Conservation (phyloP, 176 grass and related monocot genomes). For the Zoysia pacifica region DNA sequence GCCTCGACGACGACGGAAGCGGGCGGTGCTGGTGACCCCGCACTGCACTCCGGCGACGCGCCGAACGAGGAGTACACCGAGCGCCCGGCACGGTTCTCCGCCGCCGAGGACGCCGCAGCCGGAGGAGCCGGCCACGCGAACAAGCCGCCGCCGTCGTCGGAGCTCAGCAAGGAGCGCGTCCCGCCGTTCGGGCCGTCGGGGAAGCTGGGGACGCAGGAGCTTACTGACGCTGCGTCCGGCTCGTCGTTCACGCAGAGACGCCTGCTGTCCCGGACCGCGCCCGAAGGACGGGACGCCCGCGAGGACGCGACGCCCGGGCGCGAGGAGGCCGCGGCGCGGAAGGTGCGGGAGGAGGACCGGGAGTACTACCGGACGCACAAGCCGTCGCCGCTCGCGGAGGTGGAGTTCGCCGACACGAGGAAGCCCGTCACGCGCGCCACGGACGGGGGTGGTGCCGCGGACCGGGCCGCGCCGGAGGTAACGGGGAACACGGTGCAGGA, state of each 20-base stretch:
- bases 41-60: slow-evolving; percentile 49
- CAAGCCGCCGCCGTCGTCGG: neutral
- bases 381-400: slow-evolving; percentile 70
- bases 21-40: slow-evolving; percentile 20
- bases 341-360: slow-evolving; percentile 48
- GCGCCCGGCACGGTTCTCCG: slow-evolving; percentile 41
- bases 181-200: slow-evolving; percentile 54
- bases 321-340: slow-evolving; percentile 4
- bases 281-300: neutral
- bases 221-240: neutral
- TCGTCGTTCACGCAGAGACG: slow-evolving; percentile 62
- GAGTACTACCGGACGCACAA: slow-evolving; percentile 80
- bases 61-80: slow-evolving; percentile 52
- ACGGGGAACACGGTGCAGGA: slow-evolving; percentile 41
- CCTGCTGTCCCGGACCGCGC: neutral
- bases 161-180: slow-evolving; percentile 19
- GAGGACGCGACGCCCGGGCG: slow-evolving; percentile 38
- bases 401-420: slow-evolving; percentile 75
- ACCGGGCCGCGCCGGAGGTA: slow-evolving; percentile 14
- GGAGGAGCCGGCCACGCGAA: neutral
- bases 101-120: slow-evolving; percentile 28
- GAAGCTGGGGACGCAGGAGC: slow-evolving; percentile 55
- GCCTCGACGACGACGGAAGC: slow-evolving; percentile 18
- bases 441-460: slow-evolving; percentile 37
- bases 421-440: slow-evolving; percentile 56